A percentile compares a stretch with the other conserved stretches of the same genome.
Evolutionary conservation across 1,284 basidiomycete species (phyloP).

Genomic region (Macrocystidia cucumis): DNA sequence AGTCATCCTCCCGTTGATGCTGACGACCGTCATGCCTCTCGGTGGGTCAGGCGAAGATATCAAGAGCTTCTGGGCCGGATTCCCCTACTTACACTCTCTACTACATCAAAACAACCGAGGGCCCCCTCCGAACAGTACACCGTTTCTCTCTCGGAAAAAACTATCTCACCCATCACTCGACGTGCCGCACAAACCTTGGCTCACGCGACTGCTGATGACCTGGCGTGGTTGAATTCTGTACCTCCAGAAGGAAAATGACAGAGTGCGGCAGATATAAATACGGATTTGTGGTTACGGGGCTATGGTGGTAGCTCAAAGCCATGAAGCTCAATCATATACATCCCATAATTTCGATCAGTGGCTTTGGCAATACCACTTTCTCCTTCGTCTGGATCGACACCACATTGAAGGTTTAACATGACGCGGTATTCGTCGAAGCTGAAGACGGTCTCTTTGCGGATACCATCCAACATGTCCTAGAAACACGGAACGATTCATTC

Average conservation of each 20-base stretch:
- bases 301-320: conserved; percentile 72
- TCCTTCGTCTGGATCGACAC: conserved; percentile 53
- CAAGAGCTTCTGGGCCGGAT: conserved; percentile 47
- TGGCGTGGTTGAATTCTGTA: conserved; percentile 14
- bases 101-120: conserved; percentile 5
- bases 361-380: conserved; percentile 43
- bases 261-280: no score
- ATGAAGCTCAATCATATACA: conserved; percentile 79
- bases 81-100: conserved; percentile 42
- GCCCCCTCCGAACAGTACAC: conserved; percentile 13
- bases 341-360: conserved; percentile 63
- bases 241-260: conserved; percentile 4
- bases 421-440: conserved; percentile 88
- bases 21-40: conserved; percentile 33
- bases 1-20: no score
- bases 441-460: conserved; percentile 60
- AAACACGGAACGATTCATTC: not conserved
- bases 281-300: no score
- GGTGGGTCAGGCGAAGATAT: conserved; percentile 65
- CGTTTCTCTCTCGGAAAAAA: conserved; percentile 18
- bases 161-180: conserved; percentile 11
- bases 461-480: conserved; percentile 69
- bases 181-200: conserved; percentile 12
- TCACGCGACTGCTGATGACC: conserved; percentile 19
- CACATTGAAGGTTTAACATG: conserved; percentile 84